Conservation (phyloP, 768 basidiomycete species). For the Suillus plorans region DNA sequence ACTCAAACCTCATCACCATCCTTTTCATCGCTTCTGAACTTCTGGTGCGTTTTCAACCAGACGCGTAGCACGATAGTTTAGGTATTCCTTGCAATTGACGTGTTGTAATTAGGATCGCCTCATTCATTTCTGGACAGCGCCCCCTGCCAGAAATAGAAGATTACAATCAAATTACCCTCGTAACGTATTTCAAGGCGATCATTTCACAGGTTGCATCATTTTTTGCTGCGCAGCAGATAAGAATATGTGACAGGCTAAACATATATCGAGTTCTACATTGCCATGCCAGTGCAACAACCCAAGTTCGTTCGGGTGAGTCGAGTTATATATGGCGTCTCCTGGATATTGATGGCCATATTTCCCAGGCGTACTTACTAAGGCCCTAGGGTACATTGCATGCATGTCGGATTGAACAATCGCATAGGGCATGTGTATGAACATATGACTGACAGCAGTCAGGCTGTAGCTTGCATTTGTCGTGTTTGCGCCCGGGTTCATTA, state of each 20-base stretch:
- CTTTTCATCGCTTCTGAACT: not conserved
- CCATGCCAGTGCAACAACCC: not conserved
- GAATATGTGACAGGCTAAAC: not conserved
- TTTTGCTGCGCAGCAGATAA: constrained; percentile 3
- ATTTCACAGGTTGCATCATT: constrained; percentile 2
- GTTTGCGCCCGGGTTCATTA: not conserved
- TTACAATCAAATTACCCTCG: not conserved
- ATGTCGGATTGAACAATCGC: not conserved
- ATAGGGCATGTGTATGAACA: not conserved
- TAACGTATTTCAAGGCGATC: not conserved
- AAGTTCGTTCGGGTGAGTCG: not conserved
- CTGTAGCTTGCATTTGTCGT: not conserved
- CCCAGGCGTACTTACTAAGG: not conserved
- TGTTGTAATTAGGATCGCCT: not conserved
- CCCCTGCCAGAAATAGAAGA: not conserved
- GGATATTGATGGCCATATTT: not conserved
- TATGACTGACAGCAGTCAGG: not conserved
- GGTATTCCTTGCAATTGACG: not conserved
- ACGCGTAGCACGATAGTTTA: not conserved
- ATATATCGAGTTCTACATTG: not conserved
- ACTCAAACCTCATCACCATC: not conserved
- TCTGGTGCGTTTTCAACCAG: not conserved
- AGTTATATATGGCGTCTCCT: not conserved
- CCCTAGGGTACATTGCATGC: not conserved
- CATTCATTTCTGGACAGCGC: not conserved